phyloP scores from a whole-genome alignment of 2,329 filamentous ascomycete genomes.

The Diaporthe citrichinensis region DNA sequence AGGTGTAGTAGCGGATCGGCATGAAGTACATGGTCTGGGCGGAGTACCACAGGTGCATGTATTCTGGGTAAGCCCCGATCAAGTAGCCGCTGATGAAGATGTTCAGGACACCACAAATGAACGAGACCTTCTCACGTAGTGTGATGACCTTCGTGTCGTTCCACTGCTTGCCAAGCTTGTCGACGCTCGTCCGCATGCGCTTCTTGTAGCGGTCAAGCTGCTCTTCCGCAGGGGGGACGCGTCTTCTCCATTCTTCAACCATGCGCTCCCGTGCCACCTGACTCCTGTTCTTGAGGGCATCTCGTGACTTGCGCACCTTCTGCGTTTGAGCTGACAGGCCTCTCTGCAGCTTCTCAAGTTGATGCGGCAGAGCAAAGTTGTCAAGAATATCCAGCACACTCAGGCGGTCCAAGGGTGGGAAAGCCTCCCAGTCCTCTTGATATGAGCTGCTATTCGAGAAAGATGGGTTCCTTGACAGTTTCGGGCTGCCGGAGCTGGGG shows the following conservation, averaged over 20 bases:
- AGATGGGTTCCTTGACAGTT: slow-evolving; percentile 82
- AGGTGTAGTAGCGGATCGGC: slow-evolving; percentile 94
- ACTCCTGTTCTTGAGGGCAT: slow-evolving; percentile 82
- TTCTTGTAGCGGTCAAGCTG: slow-evolving; percentile 91
- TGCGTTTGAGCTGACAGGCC: slow-evolving; percentile 86
- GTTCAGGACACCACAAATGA: slow-evolving; percentile 96
- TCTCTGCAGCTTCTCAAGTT: slow-evolving; percentile 90
- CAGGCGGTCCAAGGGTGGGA: slow-evolving; percentile 89
- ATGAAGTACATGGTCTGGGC: slow-evolving; percentile 92
- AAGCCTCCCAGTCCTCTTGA: slow-evolving; percentile 88
- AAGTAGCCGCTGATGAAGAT: slow-evolving; percentile 97
- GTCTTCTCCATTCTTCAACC: slow-evolving; percentile 91
- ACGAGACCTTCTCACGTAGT: slow-evolving; percentile 91
- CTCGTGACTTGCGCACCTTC: slow-evolving; percentile 85
- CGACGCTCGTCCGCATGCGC: slow-evolving; percentile 90
- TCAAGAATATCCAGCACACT: slow-evolving; percentile 94
- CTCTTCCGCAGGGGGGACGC: slow-evolving; percentile 89
- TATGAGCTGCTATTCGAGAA: slow-evolving; percentile 89
- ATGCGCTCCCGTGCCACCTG: slow-evolving; percentile 88
- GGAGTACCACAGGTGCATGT: slow-evolving; percentile 95
- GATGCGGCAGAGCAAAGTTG: slow-evolving; percentile 90
- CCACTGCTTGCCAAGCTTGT: slow-evolving; percentile 87
- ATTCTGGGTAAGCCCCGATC: slow-evolving; percentile 86
- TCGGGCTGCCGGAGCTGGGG: slow-evolving; percentile 60
- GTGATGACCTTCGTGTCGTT: slow-evolving; percentile 92